Conservation (phyloP, 1,284 basidiomycete species). For the Volvariella volvacea region DNA sequence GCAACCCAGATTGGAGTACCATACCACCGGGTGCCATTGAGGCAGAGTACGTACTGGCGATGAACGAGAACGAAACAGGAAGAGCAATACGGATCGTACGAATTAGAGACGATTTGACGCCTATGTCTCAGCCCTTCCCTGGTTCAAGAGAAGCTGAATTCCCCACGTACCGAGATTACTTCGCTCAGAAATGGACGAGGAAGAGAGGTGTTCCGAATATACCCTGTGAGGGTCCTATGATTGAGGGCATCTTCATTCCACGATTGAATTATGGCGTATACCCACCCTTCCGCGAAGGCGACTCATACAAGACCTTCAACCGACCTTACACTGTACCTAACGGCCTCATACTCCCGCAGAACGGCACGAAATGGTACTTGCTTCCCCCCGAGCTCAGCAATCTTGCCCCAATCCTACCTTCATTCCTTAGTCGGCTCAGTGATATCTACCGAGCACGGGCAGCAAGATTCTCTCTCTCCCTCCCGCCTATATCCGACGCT, state of each 20-base stretch:
- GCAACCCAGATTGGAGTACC: slow-evolving; percentile 48
- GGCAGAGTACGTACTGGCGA: slow-evolving; percentile 41
- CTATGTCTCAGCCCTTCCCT: slow-evolving; percentile 43
- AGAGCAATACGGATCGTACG: slow-evolving; percentile 47
- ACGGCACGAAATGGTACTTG: slow-evolving; percentile 17
- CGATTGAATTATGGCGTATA: slow-evolving; percentile 40
- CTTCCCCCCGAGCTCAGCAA: not conserved
- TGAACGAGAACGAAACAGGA: slow-evolving; percentile 48
- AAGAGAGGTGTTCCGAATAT: slow-evolving; percentile 36
- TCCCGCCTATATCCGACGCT: slow-evolving; percentile 51
- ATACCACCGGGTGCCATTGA: slow-evolving; percentile 36
- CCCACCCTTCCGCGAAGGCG: not conserved
- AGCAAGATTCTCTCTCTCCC: slow-evolving; percentile 40
- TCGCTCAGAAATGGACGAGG: slow-evolving; percentile 43
- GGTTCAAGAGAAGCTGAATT: slow-evolving; percentile 41
- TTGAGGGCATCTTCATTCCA: slow-evolving; percentile 41
- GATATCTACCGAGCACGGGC: slow-evolving; percentile 55
- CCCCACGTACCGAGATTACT: slow-evolving; percentile 57
- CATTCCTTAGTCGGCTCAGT: slow-evolving; percentile 55
- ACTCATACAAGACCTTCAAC: slow-evolving; percentile 21
- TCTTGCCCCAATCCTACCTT: slow-evolving; percentile 34
- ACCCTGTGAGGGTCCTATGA: slow-evolving; percentile 48
- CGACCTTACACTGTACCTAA: slow-evolving; percentile 17
- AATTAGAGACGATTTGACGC: slow-evolving; percentile 59
- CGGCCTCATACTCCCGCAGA: slow-evolving; percentile 44